Base-by-base conservation (phyloP, 1,284 basidiomycete genomes). In the Ustilago vetiveriae region DNA sequence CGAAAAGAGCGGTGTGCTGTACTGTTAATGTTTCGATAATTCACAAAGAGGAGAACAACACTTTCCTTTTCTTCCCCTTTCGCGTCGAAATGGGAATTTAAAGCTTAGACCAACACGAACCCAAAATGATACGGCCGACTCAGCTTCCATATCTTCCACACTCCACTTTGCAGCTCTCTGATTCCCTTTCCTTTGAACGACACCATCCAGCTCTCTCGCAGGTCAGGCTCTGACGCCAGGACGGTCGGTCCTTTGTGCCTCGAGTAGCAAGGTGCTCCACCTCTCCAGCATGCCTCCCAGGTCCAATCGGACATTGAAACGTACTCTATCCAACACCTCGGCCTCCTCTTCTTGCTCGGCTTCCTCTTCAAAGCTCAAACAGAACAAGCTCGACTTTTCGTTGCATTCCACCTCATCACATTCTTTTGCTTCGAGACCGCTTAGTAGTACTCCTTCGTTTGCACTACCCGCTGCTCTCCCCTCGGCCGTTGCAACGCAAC, bases 341-440 rank as follows among this genome's bases (percentile, higher is more conserved):
- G 32, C 22, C 45, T 36, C 41, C 17, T 48, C 56, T 8, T 36
- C 40, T 9, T 37, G 37, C 23, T 60, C 57, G 7, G 39, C 47
- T 5, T 43, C 47, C n/a, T 33, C 38, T 9, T 37, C 41, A 23
- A 40, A 62, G 38, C 53, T 53, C 42, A 72, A 60, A 27, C 69
- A 72, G 48, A 60, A 63, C 51, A 72, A 62, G 42, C 69, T 72
- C 40, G 59, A 60, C 43, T 72, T 72, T 37, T 57, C 58, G 2
- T 62, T 72, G 7, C 54, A 60, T 38, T 72, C 66, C 16, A 27
- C 46, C 19, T 39, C 54, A 7, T 32, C 47, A 3, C 35, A 33
- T 10, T 22, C 46, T 0, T 38, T 49, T 11, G 58, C 22, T 16
- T 50, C 58, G 2, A 55, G 65, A 11, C 64, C 50, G 16, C 43